Base-by-base conservation (phyloP, 2,329 filamentous ascomycete species). In the Monosporascus ibericus region DNA sequence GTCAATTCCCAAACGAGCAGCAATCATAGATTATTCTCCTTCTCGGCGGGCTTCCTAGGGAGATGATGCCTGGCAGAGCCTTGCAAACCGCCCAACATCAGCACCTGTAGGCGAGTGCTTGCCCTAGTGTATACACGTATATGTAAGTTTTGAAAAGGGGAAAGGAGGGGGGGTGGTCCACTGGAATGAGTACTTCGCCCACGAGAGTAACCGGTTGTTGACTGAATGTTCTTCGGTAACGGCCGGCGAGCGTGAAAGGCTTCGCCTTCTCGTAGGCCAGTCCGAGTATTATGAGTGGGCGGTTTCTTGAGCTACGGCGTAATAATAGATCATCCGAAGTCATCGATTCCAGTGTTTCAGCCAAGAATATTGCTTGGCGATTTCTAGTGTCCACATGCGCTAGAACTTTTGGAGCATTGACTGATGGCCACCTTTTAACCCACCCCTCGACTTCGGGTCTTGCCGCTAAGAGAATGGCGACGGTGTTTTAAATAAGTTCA, bases 241-340 rank as follows among this genome's bases (percentile, higher is more conserved):
- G 63, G 55, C 62, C 61, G 58, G 63, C 55, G 53, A 54, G 61
- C 48, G 54, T 53, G 54, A 56, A 59, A 53, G 64, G 58, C 60
- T 58, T 58, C 49, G 44, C 50, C 52, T 54, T 50, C 53, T 58
- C 48, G 58, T 59, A 60, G 58, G 58, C 52, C 47, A 56, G 49
- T 47, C 48, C 52, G 25, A 40, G 36, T 27, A 56, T 22, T 48
- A 55, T 51, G 61, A 49, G 54, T 52, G 55, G 59, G 59, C 55
- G 56, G 54, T 58, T 58, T 55, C 59, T 59, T 60, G 59, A 63
- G 60, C 58, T 67, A 66, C 63, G 64, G 57, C 63, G 63, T 66
- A 66, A 54, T 47, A 57, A 54, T 48, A 57, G 58, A 61, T 61
- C 56, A 55, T 59, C 57, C 55, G 49, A 58, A 66, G 63, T 62